A percentile compares a stretch with the other conserved stretches of the same genome.
phyloP scores from a whole-genome alignment of 2,329 filamentous ascomycete genomes.

The Diaporthe vaccinii region DNA sequence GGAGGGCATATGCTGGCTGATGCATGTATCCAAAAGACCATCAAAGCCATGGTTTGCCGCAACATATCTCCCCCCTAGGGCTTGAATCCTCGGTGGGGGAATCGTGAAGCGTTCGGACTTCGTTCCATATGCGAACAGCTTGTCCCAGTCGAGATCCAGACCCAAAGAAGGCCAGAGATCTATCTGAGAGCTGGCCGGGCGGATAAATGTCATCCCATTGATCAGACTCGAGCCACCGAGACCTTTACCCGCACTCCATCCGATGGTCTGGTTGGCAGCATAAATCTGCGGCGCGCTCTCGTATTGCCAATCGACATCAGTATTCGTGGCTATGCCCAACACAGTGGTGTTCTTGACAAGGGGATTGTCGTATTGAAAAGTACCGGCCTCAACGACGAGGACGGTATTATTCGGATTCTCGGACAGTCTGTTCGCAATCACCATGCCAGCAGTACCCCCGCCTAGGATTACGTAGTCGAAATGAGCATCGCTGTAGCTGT shows the following conservation, averaged over 20 bases:
- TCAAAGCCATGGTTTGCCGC: constrained; percentile 4
- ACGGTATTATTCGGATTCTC: constrained; percentile 17
- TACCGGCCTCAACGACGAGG: constrained; percentile 17
- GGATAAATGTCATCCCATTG: constrained; percentile 9
- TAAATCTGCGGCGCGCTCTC: constrained; percentile 5
- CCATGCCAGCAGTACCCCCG: constrained; percentile 20
- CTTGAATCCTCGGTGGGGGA: neutral
- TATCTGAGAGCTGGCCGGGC: constrained; percentile 6
- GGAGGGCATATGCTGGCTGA: constrained; percentile 9
- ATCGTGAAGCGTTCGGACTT: constrained; percentile 5
- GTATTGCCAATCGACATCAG: constrained; percentile 10
- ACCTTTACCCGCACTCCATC: neutral
- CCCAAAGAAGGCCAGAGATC: constrained; percentile 7
- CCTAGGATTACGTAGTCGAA: constrained; percentile 28
- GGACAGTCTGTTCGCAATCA: constrained; percentile 12
- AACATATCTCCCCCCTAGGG: neutral
- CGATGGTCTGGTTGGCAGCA: constrained; percentile 5
- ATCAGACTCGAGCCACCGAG: constrained; percentile 9
- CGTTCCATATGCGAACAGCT: constrained; percentile 1
- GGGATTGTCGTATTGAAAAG: constrained; percentile 6
- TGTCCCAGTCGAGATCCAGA: constrained; percentile 1
- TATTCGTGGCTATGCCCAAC: constrained; percentile 4
- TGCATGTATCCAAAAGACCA: constrained; percentile 6
- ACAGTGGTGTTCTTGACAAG: constrained; percentile 8
- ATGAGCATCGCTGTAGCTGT: constrained; percentile 31